Conservation (phyloP, 306 rosid species). For the Gastrolobium bilobum region DNA sequence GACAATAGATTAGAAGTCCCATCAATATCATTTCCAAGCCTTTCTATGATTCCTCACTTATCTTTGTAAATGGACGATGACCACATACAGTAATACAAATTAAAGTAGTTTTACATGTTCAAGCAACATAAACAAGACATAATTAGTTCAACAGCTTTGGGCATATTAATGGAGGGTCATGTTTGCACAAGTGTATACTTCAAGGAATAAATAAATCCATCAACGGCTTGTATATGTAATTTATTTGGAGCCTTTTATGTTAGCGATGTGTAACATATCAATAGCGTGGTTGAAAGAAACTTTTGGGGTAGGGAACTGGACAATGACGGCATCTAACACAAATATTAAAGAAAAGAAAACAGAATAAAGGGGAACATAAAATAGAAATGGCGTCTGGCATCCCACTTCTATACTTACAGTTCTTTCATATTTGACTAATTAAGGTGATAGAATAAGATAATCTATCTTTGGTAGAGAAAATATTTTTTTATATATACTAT, state of each 20-base stretch:
- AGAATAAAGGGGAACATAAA: slow-evolving; percentile 30
- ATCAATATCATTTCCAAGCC: slow-evolving; percentile 37
- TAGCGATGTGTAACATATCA: neutral
- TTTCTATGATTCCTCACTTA: slow-evolving; percentile 31
- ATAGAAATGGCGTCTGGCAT: slow-evolving; percentile 32
- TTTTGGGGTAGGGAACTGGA: neutral
- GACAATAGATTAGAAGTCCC: slow-evolving; percentile 45
- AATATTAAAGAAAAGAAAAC: slow-evolving; percentile 15
- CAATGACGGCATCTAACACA: slow-evolving; percentile 4
- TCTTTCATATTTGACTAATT: slow-evolving; percentile 27
- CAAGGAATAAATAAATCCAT: neutral
- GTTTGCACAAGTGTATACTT: neutral
- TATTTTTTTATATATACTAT: no score
- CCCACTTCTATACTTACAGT: neutral
- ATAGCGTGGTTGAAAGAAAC: neutral
- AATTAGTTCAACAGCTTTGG: slow-evolving; percentile 34
- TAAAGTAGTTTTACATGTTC: slow-evolving; percentile 49
- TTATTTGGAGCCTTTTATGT: neutral
- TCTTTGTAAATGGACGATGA: slow-evolving; percentile 48
- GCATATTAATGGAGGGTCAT: slow-evolving; percentile 37
- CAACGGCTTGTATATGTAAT: neutral
- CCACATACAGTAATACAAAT: slow-evolving; percentile 44
- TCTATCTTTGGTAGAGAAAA: neutral
- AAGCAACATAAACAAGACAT: slow-evolving; percentile 57
- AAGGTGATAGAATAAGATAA: neutral